Conservation (phyloP, 495 filamentous ascomycete genomes). For the Neurospora discreta region DNA sequence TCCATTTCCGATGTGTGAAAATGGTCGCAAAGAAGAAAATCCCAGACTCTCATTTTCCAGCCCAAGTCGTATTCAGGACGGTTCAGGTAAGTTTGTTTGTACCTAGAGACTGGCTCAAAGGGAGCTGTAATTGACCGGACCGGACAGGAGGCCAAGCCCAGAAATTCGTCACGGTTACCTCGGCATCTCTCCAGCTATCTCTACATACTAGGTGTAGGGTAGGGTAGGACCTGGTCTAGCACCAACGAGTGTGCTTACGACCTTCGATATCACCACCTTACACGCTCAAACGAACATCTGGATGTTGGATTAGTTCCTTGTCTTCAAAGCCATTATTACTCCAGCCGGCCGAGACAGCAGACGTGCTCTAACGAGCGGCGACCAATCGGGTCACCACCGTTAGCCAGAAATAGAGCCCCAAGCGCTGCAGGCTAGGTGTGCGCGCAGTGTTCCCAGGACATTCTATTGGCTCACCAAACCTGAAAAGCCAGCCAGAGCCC, state of each 20-base stretch:
- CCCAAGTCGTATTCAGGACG: too few species aligned
- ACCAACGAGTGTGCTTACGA: neutral
- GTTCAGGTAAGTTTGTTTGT: too few species aligned
- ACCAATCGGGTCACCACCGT: neutral
- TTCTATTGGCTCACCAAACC: neutral
- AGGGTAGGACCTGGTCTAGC: neutral
- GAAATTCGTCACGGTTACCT: neutral
- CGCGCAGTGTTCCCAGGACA: neutral
- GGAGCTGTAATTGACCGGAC: neutral
- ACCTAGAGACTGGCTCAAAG: neutral
- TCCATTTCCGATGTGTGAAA: neutral
- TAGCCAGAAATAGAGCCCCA: neutral
- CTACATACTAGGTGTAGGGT: too few species aligned
- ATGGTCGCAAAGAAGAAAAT: neutral
- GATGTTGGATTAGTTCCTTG: neutral
- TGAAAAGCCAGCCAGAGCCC: neutral
- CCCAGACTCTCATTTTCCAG: neutral
- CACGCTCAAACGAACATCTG: neutral
- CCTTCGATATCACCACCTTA: neutral
- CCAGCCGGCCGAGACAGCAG: neutral
- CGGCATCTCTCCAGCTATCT: neutral
- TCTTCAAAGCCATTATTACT: neutral
- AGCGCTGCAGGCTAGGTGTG: neutral
- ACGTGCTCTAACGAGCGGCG: neutral
- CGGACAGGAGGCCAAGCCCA: neutral